Evolutionary conservation across 2,329 filamentous ascomycete genomes (phyloP).

Genomic region (Fusarium sp.): DNA sequence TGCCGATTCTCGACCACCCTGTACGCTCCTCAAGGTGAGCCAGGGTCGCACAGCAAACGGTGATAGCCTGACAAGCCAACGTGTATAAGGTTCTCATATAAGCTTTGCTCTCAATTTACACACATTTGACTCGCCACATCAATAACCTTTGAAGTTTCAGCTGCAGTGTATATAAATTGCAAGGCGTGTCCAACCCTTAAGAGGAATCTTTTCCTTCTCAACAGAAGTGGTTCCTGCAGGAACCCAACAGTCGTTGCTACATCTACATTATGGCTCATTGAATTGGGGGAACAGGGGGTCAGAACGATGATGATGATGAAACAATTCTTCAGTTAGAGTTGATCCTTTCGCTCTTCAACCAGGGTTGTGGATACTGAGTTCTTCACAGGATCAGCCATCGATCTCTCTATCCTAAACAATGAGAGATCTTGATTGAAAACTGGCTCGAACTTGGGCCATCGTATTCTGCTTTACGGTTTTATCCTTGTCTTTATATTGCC

Average conservation of each 20-base stretch:
- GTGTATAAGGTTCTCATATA: too few relatives aligned
- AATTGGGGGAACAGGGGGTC: not conserved
- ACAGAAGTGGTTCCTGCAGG: not conserved
- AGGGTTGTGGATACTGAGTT: not conserved
- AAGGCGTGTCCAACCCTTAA: not conserved
- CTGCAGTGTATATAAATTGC: not conserved
- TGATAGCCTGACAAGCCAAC: too few relatives aligned
- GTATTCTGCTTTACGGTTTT: too few relatives aligned
- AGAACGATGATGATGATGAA: not conserved
- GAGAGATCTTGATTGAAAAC: too few relatives aligned
- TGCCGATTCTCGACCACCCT: too few relatives aligned
- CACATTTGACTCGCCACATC: too few relatives aligned
- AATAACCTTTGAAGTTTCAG: too few relatives aligned
- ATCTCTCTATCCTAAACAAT: not conserved
- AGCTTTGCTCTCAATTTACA: too few relatives aligned
- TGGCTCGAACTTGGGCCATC: too few relatives aligned
- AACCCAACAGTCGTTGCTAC: not conserved
- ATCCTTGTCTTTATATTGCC: too few relatives aligned
- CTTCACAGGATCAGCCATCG: not conserved
- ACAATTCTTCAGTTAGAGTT: not conserved
- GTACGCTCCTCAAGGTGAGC: too few relatives aligned
- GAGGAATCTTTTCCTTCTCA: not conserved
- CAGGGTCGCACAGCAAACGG: too few relatives aligned
- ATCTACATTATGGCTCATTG: not conserved
- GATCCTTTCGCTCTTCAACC: not conserved